Base-by-base conservation (phyloP, 1,284 basidiomycete species). In the Athelia psychrophila region DNA sequence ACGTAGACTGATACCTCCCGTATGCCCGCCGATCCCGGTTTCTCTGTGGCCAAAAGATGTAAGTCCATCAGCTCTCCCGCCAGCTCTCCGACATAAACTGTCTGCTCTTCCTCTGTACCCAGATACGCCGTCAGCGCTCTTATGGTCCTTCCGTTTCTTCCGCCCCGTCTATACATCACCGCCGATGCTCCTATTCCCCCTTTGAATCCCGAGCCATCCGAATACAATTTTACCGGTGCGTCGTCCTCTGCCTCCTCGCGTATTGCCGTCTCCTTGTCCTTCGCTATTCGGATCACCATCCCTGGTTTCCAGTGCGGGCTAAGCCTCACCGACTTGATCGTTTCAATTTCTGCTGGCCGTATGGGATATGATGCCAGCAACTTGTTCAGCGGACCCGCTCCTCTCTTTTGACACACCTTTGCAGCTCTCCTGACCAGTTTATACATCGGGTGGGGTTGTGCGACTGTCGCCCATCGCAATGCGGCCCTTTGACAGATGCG, bases 131-230 rank as follows among this genome's bases (percentile, higher is more conserved):
- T 30, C 2, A 47, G 48, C 6, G 38, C 20, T 10, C 35, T 38
- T 12, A 1, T 30, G 12, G 16, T 15, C 8, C 6, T 42, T 8
- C 20, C 20, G 27, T 30, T 6, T 30, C 27, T 5, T 13, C 5
- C 27, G 9, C 30, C 36, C 23, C 48, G 3, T 22, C n/a, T 47
- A 20, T 49, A 54, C 3, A 62, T 38, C 2, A 63, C 55, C 30
- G 60, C 65, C 45, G 64, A 62, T 30, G 62, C 66, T 23, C 66
- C 65, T 16, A 57, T 53, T 1, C 44, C 13, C 0, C 54, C 54
- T 2, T 59, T 44, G 6, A 53, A 44, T 2, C 58, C 58, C 32
- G 62, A 67, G 2, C 66, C 63, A 49, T 69, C 65, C 1, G 60
- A 56, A 51, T 59, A 67, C 0, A 68, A 53, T 18, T 49, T 59